A percentile compares a stretch with the other conserved stretches of the same genome.
phyloP scores from a whole-genome alignment of 2,329 filamentous ascomycete species.

The Ambrosiella cleistominuta region DNA sequence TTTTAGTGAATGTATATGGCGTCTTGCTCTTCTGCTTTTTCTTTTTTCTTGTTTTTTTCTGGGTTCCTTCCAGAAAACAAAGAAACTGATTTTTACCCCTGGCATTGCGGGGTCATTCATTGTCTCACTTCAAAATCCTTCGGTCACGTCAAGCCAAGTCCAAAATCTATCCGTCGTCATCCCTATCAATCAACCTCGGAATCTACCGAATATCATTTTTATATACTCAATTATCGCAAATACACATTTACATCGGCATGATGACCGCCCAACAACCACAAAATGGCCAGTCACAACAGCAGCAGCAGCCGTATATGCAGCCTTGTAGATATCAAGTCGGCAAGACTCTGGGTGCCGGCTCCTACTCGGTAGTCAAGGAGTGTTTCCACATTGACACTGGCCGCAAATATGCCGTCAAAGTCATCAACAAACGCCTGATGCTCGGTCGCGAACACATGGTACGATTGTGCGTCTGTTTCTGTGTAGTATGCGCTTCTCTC shows the following conservation, averaged over 20 bases:
- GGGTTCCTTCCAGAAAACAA: background rate
- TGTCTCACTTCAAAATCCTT: background rate
- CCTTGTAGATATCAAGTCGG: constrained; percentile 97
- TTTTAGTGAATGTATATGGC: no score
- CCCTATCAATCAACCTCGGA: background rate
- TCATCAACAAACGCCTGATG: constrained; percentile 98
- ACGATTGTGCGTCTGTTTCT: constrained; percentile 15
- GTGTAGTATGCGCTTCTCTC: background rate
- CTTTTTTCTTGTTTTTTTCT: background rate
- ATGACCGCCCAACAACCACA: background rate
- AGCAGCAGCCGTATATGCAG: constrained; percentile 49
- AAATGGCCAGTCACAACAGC: background rate
- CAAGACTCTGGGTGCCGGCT: constrained; percentile 90
- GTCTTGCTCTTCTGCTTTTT: background rate
- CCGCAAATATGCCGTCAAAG: constrained; percentile 94
- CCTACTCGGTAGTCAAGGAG: constrained; percentile 96
- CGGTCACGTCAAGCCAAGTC: background rate
- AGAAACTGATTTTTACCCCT: background rate
- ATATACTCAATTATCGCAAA: background rate
- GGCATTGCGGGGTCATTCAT: background rate
- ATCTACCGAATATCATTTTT: background rate
- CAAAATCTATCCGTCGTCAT: background rate
- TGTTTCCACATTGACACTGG: constrained; percentile 97
- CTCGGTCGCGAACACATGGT: constrained; percentile 97
- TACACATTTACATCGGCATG: background rate